Percentiles rank a stretch among this genome's conserved stretches.
These are phyloP conservation scores for Trametes gibbosa DNA, from an alignment of 768 basidiomycete species.

Conservation along the genomic window DNA sequence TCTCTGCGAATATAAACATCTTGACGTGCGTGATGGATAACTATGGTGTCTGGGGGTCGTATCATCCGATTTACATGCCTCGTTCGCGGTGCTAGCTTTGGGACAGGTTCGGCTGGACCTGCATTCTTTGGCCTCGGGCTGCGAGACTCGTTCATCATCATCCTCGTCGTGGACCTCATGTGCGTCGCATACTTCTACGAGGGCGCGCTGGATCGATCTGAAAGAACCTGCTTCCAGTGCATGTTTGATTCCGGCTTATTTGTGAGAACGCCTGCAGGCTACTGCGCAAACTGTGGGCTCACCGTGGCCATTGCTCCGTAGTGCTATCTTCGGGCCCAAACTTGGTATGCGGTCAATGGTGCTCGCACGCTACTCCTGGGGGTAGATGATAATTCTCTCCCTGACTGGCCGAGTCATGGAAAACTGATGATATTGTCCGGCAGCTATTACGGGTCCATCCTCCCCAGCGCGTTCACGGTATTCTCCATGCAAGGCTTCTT, in stretches of 20 bases:
- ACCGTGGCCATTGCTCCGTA: slow-evolving; percentile 14
- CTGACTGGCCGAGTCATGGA: not conserved
- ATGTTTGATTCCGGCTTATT: slow-evolving; percentile 38
- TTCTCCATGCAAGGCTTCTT: slow-evolving; percentile 47
- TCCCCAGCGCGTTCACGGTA: slow-evolving; percentile 41
- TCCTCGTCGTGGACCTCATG: slow-evolving; percentile 45
- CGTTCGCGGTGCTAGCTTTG: slow-evolving; percentile 34
- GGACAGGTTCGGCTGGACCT: slow-evolving; percentile 50
- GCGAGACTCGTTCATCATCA: slow-evolving; percentile 39
- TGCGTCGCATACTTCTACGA: slow-evolving; percentile 24
- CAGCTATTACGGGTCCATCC: slow-evolving; percentile 39
- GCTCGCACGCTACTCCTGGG: slow-evolving; percentile 52
- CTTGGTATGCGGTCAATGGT: slow-evolving; percentile 59
- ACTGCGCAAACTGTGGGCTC: not conserved
- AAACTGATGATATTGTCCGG: not conserved
- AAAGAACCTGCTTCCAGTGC: slow-evolving; percentile 24
- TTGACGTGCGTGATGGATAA: slow-evolving; percentile 39
- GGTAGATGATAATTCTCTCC: slow-evolving; percentile 28
- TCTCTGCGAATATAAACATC: slow-evolving; percentile 67
- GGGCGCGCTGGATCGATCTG: not conserved
- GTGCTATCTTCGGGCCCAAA: slow-evolving; percentile 53
- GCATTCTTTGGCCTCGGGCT: slow-evolving; percentile 47
- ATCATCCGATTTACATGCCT: not conserved
- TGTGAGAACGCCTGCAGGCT: slow-evolving; percentile 27
- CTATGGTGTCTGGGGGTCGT: not conserved